phyloP scores from a whole-genome alignment of 495 filamentous ascomycete species.

The Aspergillus homomorphus region DNA sequence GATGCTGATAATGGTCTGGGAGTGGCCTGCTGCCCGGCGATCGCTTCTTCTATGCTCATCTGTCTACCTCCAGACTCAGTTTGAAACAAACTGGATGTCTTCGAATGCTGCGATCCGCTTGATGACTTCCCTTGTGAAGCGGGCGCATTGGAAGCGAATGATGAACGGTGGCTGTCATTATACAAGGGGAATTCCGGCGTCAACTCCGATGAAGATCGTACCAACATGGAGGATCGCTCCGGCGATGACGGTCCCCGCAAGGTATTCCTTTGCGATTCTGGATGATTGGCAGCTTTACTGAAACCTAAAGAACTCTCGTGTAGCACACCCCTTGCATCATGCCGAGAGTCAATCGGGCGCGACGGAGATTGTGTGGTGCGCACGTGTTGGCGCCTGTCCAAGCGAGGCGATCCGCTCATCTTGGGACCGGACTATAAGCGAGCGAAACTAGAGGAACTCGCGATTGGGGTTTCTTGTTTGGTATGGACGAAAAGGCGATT shows the following conservation, averaged over 20 bases:
- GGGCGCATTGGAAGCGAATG: neutral
- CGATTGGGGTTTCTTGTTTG: neutral
- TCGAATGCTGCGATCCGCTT: neutral
- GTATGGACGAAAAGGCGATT: too few species aligned
- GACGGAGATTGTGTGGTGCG: conserved; percentile 22
- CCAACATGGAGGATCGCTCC: neutral
- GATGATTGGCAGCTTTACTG: neutral
- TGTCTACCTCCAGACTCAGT: neutral
- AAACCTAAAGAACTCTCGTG: neutral
- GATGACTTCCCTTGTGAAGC: neutral
- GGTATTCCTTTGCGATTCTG: neutral
- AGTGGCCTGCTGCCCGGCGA: neutral
- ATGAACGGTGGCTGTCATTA: neutral
- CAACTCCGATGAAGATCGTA: neutral
- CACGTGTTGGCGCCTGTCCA: conserved; percentile 20
- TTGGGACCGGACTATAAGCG: conserved; percentile 4
- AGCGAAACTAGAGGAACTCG: neutral
- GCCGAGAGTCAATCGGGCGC: conserved; percentile 25
- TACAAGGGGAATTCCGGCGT: neutral
- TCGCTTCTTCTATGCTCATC: neutral
- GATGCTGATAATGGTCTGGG: conserved; percentile 1
- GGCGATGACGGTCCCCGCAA: neutral
- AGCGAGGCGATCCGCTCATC: conserved; percentile 17
- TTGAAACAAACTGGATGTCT: neutral
- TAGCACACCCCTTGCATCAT: conserved; percentile 4